These are phyloP conservation scores for Tolypocladium tundrense DNA, from an alignment of 2,329 filamentous ascomycete species.

Conservation along the genomic window DNA sequence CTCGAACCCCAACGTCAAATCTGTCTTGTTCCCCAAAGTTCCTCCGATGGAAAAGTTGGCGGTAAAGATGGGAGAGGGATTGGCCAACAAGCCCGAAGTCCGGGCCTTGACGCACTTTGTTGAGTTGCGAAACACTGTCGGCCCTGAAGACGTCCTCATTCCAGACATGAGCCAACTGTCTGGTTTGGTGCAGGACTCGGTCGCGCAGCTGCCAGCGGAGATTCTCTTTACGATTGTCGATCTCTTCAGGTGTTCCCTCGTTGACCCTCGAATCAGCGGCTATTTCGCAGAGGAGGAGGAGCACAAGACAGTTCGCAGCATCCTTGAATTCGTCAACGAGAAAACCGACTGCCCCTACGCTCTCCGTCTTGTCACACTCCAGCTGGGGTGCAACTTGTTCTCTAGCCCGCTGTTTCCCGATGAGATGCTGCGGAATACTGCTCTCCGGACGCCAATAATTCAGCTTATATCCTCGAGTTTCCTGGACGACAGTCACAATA, in stretches of 20 bases:
- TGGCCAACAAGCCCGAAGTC: slow-evolving; percentile 49
- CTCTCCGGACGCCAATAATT: slow-evolving; percentile 49
- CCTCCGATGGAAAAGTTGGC: slow-evolving; percentile 77
- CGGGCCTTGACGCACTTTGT: slow-evolving; percentile 61
- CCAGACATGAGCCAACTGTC: slow-evolving; percentile 61
- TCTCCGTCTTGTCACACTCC: slow-evolving; percentile 71
- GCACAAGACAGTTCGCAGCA: slow-evolving; percentile 50
- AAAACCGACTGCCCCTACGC: slow-evolving; percentile 61
- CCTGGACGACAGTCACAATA: slow-evolving; percentile 63
- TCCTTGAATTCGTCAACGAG: slow-evolving; percentile 51
- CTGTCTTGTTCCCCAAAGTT: slow-evolving; percentile 64
- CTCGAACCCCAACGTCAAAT: slow-evolving; percentile 49
- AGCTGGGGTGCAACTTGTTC: slow-evolving; percentile 80
- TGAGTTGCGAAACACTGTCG: slow-evolving; percentile 44
- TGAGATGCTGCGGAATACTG: slow-evolving; percentile 43
- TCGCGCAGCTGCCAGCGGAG: slow-evolving; percentile 48
- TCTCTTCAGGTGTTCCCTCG: slow-evolving; percentile 65
- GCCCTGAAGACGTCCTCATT: slow-evolving; percentile 55
- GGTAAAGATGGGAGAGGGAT: slow-evolving; percentile 58
- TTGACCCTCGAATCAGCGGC: slow-evolving; percentile 68
- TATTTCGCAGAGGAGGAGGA: slow-evolving; percentile 70
- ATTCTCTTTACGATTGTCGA: slow-evolving; percentile 76
- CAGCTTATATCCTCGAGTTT: slow-evolving; percentile 67
- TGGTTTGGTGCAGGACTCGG: slow-evolving; percentile 45
- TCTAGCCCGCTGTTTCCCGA: slow-evolving; percentile 60